Base-by-base conservation (phyloP, 441 rosid genomes). In the Capsella rubella region DNA sequence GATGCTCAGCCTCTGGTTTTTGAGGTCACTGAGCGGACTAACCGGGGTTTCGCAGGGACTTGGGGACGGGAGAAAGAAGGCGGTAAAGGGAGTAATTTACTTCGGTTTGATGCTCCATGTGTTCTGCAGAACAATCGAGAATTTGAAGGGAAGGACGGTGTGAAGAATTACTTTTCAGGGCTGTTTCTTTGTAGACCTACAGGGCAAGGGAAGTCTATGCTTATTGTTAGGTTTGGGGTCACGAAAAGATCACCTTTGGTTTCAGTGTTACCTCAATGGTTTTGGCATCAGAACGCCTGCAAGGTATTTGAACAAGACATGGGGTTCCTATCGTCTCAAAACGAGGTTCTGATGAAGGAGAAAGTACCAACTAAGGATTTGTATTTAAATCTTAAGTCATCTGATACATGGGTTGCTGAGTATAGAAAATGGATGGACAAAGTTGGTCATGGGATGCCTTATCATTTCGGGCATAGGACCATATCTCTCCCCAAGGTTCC, bases 371-470 rank as follows among this genome's bases (percentile, higher is more conserved):
- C 98, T 0, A 92, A 87, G 73, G 87, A 90, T 35, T 73, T 92
- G 66, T 95, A 95, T 78, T 82, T 89, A 0, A 88, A 89, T 53
- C 61, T 92, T 6, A 86, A 74, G 81, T 95, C 98, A 18, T 89
- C 92, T 0, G 99, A 95, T 79, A 88, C 95, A 14, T 95, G 97
- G 97, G 93, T 95, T 18, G 84, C 89, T 1, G 97, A 95, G 57
- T 95, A 95, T 82, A 77, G 99, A 83, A 95, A 95, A 74, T 89
- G 97, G 97, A 95, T 90, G 97, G 98, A 95, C 64, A 92, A 85
- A 83, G 95, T 88, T 50, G 97, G 99, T 56, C 98, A 90, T 5
- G 98, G 99, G 63, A 95, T 95, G 98, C 99, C 99, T 57, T 95
- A 95, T 55, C 84, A 92, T 85, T 88, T 95, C n/a, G 97, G 97